phyloP scores from a whole-genome alignment of 495 filamentous ascomycete genomes.

The Penicillium longicatenatum region DNA sequence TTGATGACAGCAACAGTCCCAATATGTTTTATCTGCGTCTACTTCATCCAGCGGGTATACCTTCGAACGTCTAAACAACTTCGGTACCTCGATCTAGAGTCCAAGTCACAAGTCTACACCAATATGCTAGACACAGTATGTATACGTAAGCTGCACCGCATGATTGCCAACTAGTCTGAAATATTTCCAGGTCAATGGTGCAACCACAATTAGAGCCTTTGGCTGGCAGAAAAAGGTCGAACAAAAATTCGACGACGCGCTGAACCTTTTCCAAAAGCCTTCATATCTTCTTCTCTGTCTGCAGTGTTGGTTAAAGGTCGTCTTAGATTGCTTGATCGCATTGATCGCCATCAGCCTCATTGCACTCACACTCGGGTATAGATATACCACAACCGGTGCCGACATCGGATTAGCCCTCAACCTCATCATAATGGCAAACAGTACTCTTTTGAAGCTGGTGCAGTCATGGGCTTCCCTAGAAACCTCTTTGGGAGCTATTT shows the following conservation, averaged over 20 bases:
- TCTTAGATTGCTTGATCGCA: constrained; percentile 48
- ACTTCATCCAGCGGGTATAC: constrained; percentile 20
- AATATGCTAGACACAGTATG: constrained; percentile 49
- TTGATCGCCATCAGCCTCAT: constrained; percentile 32
- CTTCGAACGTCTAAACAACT: constrained; percentile 24
- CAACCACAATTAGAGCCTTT: constrained; percentile 53
- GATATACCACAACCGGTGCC: constrained; percentile 20
- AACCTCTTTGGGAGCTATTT: constrained; percentile 17
- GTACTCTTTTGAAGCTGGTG: constrained; percentile 36
- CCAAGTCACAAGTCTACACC: constrained; percentile 38
- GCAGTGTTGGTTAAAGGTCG: constrained; percentile 54
- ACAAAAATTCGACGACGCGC: background rate
- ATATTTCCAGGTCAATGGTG: constrained; percentile 31
- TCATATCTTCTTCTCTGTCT: constrained; percentile 55
- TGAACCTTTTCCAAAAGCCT: constrained; percentile 33
- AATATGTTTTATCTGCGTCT: constrained; percentile 13
- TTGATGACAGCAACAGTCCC: constrained; percentile 11
- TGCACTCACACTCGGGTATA: constrained; percentile 17
- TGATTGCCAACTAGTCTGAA: background rate
- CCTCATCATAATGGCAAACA: constrained; percentile 19
- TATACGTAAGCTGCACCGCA: background rate
- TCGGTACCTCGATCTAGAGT: constrained; percentile 33
- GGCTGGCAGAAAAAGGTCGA: constrained; percentile 41
- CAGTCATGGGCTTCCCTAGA: constrained; percentile 43
- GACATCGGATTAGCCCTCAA: constrained; percentile 37